Conservation (phyloP, 1,284 basidiomycete species). For the Cryptococcus deneoformans region DNA sequence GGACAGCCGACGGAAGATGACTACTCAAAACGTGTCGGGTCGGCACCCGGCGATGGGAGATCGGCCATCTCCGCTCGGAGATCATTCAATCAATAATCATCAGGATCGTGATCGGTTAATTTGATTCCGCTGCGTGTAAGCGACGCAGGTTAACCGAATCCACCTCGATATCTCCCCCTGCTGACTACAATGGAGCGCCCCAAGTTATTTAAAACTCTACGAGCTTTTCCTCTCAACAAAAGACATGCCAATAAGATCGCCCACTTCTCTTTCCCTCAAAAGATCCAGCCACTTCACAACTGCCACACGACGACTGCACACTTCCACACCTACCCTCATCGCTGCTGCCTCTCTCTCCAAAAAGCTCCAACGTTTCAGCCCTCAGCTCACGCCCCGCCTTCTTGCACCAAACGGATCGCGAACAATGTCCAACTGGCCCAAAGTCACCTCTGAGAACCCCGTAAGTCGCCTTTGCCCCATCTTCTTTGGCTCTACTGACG, state of each 20-base stretch:
- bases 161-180: too few species aligned
- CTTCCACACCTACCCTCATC: not conserved
- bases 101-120: too few species aligned
- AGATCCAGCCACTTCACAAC: not conserved
- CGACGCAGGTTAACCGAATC: too few species aligned
- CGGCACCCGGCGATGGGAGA: too few species aligned
- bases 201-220: too few species aligned
- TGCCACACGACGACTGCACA: not conserved
- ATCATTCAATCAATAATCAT: too few species aligned
- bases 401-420: slow-evolving; percentile 4
- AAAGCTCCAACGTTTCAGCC: not conserved
- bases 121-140: too few species aligned
- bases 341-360: too few species aligned
- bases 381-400: not conserved
- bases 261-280: not conserved
- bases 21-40: too few species aligned
- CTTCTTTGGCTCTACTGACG: not conserved
- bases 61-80: too few species aligned
- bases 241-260: not conserved
- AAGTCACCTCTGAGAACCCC: slow-evolving; percentile 41
- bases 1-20: too few species aligned
- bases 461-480: slow-evolving; percentile 17
- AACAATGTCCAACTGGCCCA: slow-evolving; percentile 40
- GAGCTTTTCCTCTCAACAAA: not conserved
- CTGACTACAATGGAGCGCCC: too few species aligned